Conservation (phyloP, 2,329 filamentous ascomycete species). For the Xylariomycetidae sp. region DNA sequence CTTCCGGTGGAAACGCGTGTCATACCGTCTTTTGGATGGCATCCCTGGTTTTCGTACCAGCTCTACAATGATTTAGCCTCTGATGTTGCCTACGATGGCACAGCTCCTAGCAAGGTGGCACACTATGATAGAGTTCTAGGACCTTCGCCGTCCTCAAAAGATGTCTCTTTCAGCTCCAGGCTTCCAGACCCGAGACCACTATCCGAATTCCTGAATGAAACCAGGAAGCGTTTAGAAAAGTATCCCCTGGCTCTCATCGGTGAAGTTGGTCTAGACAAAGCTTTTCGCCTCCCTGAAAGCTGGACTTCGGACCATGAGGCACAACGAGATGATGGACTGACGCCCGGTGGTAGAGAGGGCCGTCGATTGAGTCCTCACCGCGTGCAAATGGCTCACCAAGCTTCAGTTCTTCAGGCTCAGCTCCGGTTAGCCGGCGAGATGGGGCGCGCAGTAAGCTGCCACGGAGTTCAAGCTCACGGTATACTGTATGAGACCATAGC, state of each 20-base stretch:
- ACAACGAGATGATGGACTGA: slow-evolving; percentile 45
- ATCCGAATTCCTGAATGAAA: slow-evolving; percentile 52
- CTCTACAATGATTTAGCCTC: slow-evolving; percentile 57
- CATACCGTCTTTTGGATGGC: slow-evolving; percentile 78
- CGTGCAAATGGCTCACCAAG: slow-evolving; percentile 66
- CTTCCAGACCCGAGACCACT: slow-evolving; percentile 60
- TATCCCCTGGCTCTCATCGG: slow-evolving; percentile 66
- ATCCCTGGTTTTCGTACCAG: slow-evolving; percentile 81
- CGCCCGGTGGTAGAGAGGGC: slow-evolving; percentile 67
- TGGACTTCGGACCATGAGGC: slow-evolving; percentile 40
- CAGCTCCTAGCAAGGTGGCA: slow-evolving; percentile 34
- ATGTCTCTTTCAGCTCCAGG: slow-evolving; percentile 37
- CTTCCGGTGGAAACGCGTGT: slow-evolving; percentile 33
- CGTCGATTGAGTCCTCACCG: slow-evolving; percentile 62
- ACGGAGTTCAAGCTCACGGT: slow-evolving; percentile 74
- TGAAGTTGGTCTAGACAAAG: slow-evolving; percentile 73
- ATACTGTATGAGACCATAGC: slow-evolving; percentile 61
- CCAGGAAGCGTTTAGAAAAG: slow-evolving; percentile 47
- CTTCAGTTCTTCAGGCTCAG: slow-evolving; percentile 60
- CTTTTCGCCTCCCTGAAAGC: slow-evolving; percentile 65
- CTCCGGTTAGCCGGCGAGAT: slow-evolving; percentile 67
- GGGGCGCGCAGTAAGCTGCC: slow-evolving; percentile 61
- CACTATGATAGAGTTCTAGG: slow-evolving; percentile 67
- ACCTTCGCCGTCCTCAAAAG: slow-evolving; percentile 42
- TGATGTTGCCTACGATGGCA: slow-evolving; percentile 33